Conservation (phyloP, 176 grass and related monocot species). For the Cocos nucifera region DNA sequence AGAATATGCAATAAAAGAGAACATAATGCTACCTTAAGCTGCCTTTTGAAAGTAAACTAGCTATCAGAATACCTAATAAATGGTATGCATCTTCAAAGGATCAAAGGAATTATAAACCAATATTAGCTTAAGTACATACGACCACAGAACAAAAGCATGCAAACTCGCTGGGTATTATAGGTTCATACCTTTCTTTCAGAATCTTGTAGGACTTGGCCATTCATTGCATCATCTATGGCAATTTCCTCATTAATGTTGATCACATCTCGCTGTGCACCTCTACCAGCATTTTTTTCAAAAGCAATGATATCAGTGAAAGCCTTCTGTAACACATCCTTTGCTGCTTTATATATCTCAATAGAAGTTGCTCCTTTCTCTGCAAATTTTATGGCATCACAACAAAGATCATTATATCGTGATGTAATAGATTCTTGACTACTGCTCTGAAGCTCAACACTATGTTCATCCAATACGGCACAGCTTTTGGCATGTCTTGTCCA, state of each 20-base stretch:
- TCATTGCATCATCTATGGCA: conserved; percentile 54
- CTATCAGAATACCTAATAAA: neutral
- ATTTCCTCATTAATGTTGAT: conserved; percentile 98
- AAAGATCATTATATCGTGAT: conserved; percentile 56
- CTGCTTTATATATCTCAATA: conserved; percentile 49
- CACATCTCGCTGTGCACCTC: conserved; percentile 50
- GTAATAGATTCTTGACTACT: conserved; percentile 40
- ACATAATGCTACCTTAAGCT: too few species aligned
- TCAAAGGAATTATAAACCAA: neutral
- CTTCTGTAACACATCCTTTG: conserved; percentile 77
- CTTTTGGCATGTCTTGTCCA: conserved; percentile 71
- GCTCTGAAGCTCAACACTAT: conserved; percentile 21
- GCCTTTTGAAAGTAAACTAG: neutral
- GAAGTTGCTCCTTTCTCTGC: conserved; percentile 58
- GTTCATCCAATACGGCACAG: conserved; percentile 42
- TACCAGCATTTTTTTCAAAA: conserved; percentile 53
- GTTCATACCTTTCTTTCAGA: conserved; percentile 57
- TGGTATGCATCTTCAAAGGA: neutral
- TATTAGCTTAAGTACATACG: neutral
- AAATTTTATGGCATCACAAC: conserved; percentile 61
- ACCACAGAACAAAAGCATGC: neutral
- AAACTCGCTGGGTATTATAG: neutral
- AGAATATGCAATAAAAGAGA: too few species aligned
- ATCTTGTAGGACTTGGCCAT: conserved; percentile 57
- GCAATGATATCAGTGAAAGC: conserved; percentile 66